A percentile compares a stretch with the other conserved stretches of the same genome.
phyloP scores from a whole-genome alignment of 495 filamentous ascomycete genomes.

The Xylaria scruposa region DNA sequence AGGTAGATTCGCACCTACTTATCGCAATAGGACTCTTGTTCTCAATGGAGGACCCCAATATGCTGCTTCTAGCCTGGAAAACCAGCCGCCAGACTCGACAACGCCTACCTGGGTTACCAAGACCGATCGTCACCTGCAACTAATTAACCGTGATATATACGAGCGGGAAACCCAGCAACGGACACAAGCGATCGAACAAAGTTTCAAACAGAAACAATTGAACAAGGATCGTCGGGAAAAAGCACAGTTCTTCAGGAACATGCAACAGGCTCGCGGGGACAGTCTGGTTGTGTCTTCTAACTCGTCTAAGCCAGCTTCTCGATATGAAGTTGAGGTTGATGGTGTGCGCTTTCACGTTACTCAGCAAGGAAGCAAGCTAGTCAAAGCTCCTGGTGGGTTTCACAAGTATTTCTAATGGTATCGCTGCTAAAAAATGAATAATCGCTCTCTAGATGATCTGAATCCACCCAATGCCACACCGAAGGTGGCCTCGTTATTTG shows the following conservation, averaged over 20 bases:
- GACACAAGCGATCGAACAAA: slow-evolving; percentile 76
- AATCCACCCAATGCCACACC: slow-evolving; percentile 75
- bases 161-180: slow-evolving; percentile 76
- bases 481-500: slow-evolving; percentile 76
- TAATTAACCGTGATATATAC: slow-evolving; percentile 86
- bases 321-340: slow-evolving; percentile 74
- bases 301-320: slow-evolving; percentile 39
- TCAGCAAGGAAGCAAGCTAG: slow-evolving; percentile 84
- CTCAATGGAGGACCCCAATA: slow-evolving; percentile 60
- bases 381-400: slow-evolving; percentile 70
- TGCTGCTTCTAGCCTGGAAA: slow-evolving; percentile 39
- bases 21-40: slow-evolving; percentile 76
- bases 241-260: slow-evolving; percentile 54
- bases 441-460: slow-evolving; percentile 62
- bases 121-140: slow-evolving; percentile 82
- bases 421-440: slow-evolving; percentile 43
- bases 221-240: slow-evolving; percentile 70
- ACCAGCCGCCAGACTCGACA: slow-evolving; percentile 45
- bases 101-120: slow-evolving; percentile 74
- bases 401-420: background rate
- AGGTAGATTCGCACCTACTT: slow-evolving; percentile 53
- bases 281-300: slow-evolving; percentile 44
- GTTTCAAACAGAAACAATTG: slow-evolving; percentile 64
- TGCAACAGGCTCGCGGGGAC: slow-evolving; percentile 45
- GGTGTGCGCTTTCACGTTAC: slow-evolving; percentile 78